Percentiles rank a stretch among this genome's conserved stretches.
These are phyloP conservation scores for Pseudocercospora vitis DNA, from an alignment of 2,329 filamentous ascomycete species.

Conservation along the genomic window DNA sequence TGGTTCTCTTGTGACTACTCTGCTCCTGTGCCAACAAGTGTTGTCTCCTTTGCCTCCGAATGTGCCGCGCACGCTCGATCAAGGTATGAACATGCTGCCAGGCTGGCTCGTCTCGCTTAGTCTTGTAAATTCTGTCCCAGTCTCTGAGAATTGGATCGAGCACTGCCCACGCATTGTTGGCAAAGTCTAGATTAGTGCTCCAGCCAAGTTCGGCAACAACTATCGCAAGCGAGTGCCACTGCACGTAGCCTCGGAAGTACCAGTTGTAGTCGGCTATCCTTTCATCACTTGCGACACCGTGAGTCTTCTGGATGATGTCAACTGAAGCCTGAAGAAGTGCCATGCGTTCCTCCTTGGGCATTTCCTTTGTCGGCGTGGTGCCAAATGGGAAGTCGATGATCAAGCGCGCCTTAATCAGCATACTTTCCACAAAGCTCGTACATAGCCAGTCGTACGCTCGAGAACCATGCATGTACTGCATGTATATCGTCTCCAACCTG, in stretches of 20 bases:
- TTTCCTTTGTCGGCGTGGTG: constrained; percentile 24
- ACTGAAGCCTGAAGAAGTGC: constrained; percentile 29
- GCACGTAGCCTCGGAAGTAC: constrained; percentile 33
- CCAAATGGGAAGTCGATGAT: constrained; percentile 31
- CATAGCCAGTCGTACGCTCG: constrained; percentile 34
- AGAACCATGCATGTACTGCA: constrained; percentile 26
- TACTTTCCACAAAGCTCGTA: constrained; percentile 24
- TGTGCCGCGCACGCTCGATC: constrained; percentile 28
- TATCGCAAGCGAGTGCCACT: constrained; percentile 34
- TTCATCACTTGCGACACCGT: constrained; percentile 23
- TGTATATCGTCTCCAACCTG: constrained; percentile 24
- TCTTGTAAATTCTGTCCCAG: constrained; percentile 31
- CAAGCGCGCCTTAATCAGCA: constrained; percentile 32
- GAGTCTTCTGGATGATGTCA: constrained; percentile 28
- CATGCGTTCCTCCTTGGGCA: constrained; percentile 25
- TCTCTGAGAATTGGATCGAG: constrained; percentile 30
- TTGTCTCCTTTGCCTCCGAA: constrained; percentile 13
- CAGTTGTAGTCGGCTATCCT: constrained; percentile 26
- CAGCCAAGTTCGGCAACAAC: constrained; percentile 32
- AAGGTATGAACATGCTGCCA: constrained; percentile 34
- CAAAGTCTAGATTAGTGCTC: constrained; percentile 28
- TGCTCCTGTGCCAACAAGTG: not conserved
- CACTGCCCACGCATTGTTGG: constrained; percentile 30
- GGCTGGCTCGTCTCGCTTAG: constrained; percentile 28
- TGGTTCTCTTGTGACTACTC: constrained; percentile 8